Base-by-base conservation (phyloP, 371 early-diverging fungal species). In the Cokeromyces recurvatus region DNA sequence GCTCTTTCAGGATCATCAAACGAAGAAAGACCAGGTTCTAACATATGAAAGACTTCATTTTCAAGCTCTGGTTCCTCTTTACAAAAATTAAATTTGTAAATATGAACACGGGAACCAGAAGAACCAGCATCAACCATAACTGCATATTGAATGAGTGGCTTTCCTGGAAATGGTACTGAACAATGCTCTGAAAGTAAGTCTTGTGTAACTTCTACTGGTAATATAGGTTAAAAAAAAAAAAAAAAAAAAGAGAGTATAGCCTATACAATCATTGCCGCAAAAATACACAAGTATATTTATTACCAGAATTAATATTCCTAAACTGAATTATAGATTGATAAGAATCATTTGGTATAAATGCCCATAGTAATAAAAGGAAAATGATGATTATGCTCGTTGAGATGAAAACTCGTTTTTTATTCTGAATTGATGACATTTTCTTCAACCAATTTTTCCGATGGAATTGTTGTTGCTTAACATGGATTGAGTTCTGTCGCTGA, bases 71-170 rank as follows among this genome's bases (percentile, higher is more conserved):
- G 74, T 25, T 84, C 81, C 24, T 68, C 62, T 48, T 86, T 77
- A 75, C 97, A 95, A 63, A 86, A 82, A 62, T 91, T 90, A 68
- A 85, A 85, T 41, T 82, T 77, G 79, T 96, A 97, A 37, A 94
- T 91, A 59, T 97, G 98, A 43, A 97, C 90, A 16, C 98, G 86
- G 2, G 94, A 93, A 15, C 98, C 98, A n/a, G 95, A 92, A 3
- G 94, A 94, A 6, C 98, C 98, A 24, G 98, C 98, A 59, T 97
- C 98, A 39, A 97, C 66, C 86, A 97, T 91, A 43, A 85, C 55
- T 22, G 80, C 82, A 59, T 85, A 81, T 53, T 83, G 52, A 4
- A 79, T 64, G 20, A 78, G 47, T 12, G 82, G 82, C 46, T 71
- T 67, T 41, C 81, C 84, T 49, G 74, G 77, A 51, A 76, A 54